Percentiles rank a stretch among this genome's conserved stretches.
Evolutionary conservation across 192 early-diverging fungal species (phyloP).

Genomic region (Phlyctochytrium arcticum): DNA sequence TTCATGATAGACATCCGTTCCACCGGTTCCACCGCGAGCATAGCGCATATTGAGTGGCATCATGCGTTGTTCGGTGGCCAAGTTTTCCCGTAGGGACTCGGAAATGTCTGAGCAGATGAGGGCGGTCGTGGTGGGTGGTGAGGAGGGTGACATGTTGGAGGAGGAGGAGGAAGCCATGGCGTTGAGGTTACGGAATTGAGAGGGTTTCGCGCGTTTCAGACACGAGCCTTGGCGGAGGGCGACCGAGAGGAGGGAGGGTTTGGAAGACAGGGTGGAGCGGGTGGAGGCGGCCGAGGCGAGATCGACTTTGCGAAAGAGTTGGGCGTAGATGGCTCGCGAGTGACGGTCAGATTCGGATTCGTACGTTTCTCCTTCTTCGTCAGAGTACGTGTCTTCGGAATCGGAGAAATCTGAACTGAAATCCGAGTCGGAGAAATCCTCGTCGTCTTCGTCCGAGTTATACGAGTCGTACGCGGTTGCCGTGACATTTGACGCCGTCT

Average conservation of each 20-base stretch:
- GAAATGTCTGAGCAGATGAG: slow-evolving; percentile 17
- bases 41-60: slow-evolving; percentile 17
- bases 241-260: slow-evolving; percentile 15
- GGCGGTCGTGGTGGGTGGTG: neutral
- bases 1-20: neutral
- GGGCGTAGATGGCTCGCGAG: neutral
- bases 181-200: slow-evolving; percentile 18
- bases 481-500: neutral
- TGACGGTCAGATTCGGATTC: neutral
- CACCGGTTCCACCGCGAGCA: slow-evolving; percentile 1
- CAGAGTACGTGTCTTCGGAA: slow-evolving; percentile 1
- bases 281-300: neutral
- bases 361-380: neutral
- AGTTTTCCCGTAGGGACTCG: slow-evolving; percentile 10
- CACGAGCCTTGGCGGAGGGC: slow-evolving; percentile 6
- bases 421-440: slow-evolving; percentile 11
- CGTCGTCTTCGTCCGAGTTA: slow-evolving; percentile 9
- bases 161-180: neutral
- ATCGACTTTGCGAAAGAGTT: neutral
- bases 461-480: neutral
- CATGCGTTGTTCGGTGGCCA: slow-evolving; percentile 17
- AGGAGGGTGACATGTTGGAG: neutral
- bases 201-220: slow-evolving; percentile 11
- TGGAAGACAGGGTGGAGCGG: neutral
- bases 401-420: slow-evolving; percentile 23